Evolutionary conservation across 768 basidiomycete species (phyloP).

Genomic region (Leccinum uliginosum): DNA sequence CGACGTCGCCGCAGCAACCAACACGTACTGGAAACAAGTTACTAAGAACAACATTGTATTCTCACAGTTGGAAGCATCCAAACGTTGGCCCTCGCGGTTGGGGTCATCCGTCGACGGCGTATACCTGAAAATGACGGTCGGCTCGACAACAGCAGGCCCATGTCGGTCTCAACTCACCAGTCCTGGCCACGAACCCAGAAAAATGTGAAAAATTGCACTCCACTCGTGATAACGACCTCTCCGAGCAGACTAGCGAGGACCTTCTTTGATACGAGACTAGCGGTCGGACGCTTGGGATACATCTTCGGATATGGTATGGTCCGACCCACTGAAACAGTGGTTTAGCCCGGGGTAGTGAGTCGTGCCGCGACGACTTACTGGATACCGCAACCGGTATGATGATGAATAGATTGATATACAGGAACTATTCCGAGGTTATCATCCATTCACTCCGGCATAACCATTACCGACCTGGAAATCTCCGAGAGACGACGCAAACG

Average conservation of each 20-base stretch:
- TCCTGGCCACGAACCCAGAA: conserved; percentile 81
- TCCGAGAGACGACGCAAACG: conserved; percentile 92
- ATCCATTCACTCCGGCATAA: conserved; percentile 3
- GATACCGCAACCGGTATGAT: conserved; percentile 96
- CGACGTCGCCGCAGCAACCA: conserved; percentile 83
- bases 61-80: conserved; percentile 85
- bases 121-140: conserved; percentile 53
- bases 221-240: conserved; percentile 82
- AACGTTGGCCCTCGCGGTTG: conserved; percentile 55
- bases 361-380: conserved; percentile 51
- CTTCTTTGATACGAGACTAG: conserved; percentile 92
- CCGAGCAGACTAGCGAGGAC: conserved; percentile 92
- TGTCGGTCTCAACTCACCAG: conserved; percentile 50
- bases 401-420: conserved; percentile 97
- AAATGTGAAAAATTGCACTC: conserved; percentile 82
- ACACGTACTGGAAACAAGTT: conserved; percentile 97
- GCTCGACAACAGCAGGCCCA: background rate
- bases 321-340: conserved; percentile 70
- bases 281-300: conserved; percentile 87
- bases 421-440: conserved; percentile 52
- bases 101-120: conserved; percentile 50
- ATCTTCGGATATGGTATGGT: conserved; percentile 87
- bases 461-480: conserved; percentile 78
- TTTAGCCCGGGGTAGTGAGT: conserved; percentile 4
- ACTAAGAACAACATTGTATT: conserved; percentile 89